These are phyloP conservation scores for Nephelium lappaceum DNA, from an alignment of 345 rosid species.

Conservation along the genomic window DNA sequence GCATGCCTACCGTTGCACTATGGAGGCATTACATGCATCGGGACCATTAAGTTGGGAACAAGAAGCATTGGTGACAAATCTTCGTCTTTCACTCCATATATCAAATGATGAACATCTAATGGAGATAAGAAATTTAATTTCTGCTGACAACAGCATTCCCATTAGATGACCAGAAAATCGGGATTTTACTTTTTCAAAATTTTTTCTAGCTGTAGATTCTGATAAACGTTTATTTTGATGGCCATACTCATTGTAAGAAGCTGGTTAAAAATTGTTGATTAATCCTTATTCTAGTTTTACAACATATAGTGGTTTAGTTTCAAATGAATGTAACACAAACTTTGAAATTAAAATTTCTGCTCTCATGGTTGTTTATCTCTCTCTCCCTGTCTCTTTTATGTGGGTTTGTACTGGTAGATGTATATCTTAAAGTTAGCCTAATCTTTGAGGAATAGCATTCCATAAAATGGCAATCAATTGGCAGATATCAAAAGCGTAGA, in stretches of 20 bases:
- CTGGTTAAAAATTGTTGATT: conserved; percentile 17
- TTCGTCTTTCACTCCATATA: conserved; percentile 66
- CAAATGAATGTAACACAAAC: conserved; percentile 37
- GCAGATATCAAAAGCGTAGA: neutral
- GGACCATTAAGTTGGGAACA: conserved; percentile 83
- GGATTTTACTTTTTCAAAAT: conserved; percentile 5
- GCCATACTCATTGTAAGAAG: conserved; percentile 36
- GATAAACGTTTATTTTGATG: conserved; percentile 21
- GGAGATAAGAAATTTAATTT: conserved; percentile 72
- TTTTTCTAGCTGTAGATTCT: conserved; percentile 33
- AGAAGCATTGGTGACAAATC: conserved; percentile 74
- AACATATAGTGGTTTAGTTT: conserved; percentile 32
- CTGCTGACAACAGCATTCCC: conserved; percentile 53
- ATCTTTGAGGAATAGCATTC: neutral
- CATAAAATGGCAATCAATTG: conserved; percentile 13
- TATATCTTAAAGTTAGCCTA: neutral
- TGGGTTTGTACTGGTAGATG: neutral
- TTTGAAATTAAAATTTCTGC: conserved; percentile 19
- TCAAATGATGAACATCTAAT: conserved; percentile 76
- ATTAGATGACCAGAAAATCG: conserved; percentile 47
- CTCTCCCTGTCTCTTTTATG: neutral
- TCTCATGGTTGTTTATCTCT: conserved; percentile 6
- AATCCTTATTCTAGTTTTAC: conserved; percentile 21
- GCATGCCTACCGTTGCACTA: conserved; percentile 53
- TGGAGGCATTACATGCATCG: conserved; percentile 61